Evolutionary conservation across 306 rosid genomes (phyloP).

Genomic region (Malus asiatica): DNA sequence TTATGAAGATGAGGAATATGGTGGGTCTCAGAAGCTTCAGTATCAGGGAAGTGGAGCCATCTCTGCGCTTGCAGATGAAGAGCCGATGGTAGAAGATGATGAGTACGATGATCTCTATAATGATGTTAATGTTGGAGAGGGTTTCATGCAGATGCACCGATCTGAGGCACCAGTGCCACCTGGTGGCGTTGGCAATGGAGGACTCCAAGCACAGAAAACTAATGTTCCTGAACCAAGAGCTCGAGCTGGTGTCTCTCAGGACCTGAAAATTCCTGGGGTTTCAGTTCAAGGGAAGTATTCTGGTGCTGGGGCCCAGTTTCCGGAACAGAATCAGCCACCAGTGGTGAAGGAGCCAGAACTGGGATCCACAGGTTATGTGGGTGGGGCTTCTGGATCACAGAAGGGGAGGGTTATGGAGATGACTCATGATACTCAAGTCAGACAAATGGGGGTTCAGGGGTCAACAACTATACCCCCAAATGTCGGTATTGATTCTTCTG

Average conservation of each 20-base stretch:
- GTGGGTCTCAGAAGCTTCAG: conserved; percentile 32
- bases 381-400: conserved; percentile 17
- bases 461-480: conserved; percentile 12
- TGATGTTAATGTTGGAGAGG: conserved; percentile 50
- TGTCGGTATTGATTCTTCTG: conserved; percentile 15
- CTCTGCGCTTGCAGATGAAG: conserved; percentile 43
- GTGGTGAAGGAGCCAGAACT: conserved; percentile 18
- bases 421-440: conserved; percentile 18
- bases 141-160: conserved; percentile 36
- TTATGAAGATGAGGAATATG: conserved; percentile 35
- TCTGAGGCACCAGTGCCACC: conserved; percentile 25
- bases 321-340: conserved; percentile 20
- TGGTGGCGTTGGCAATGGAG: conserved; percentile 24
- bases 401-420: conserved; percentile 24
- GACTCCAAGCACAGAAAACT: conserved; percentile 28
- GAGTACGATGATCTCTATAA: conserved; percentile 46
- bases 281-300: conserved; percentile 23
- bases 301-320: conserved; percentile 20
- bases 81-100: conserved; percentile 36
- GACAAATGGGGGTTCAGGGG: conserved; percentile 27
- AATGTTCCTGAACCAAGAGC: conserved; percentile 18
- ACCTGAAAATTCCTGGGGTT: conserved; percentile 20
- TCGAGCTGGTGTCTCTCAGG: conserved; percentile 18
- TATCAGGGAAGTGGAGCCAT: conserved; percentile 42
- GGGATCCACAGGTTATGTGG: conserved; percentile 10